A percentile compares a stretch with the other conserved stretches of the same genome.
Conservation (phyloP, 1,284 basidiomycete species). For the Agroathelia rolfsii region DNA sequence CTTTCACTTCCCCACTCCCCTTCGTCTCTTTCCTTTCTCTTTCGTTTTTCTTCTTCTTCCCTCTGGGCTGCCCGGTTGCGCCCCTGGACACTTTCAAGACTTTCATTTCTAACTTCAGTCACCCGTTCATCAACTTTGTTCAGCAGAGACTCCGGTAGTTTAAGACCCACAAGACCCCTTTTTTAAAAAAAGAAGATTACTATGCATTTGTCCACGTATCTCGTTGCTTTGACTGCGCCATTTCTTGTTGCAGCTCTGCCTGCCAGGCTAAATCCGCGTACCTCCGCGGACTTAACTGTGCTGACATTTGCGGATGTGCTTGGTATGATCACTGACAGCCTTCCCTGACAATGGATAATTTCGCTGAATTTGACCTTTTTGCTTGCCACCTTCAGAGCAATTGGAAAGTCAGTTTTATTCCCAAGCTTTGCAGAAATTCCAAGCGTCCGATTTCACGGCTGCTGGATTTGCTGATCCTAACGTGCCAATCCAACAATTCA, state of each 20-base stretch:
- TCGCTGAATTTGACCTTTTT: slow-evolving; percentile 62
- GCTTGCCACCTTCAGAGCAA: no score
- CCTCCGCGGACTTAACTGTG: slow-evolving; percentile 47
- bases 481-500: slow-evolving; percentile 53
- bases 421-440: slow-evolving; percentile 59
- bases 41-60: slow-evolving; percentile 24
- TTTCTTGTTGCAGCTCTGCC: slow-evolving; percentile 44
- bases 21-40: slow-evolving; percentile 6
- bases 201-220: slow-evolving; percentile 25
- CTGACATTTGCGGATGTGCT: slow-evolving; percentile 12
- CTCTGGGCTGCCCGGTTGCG: slow-evolving; percentile 61
- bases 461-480: slow-evolving; percentile 59
- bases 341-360: slow-evolving; percentile 5
- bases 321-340: slow-evolving; percentile 1
- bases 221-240: slow-evolving; percentile 37
- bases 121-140: slow-evolving; percentile 27
- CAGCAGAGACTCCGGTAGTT: slow-evolving; percentile 19
- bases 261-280: slow-evolving; percentile 28
- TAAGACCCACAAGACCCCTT: slow-evolving; percentile 31
- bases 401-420: slow-evolving; percentile 65
- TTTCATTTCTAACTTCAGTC: slow-evolving; percentile 27
- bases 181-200: slow-evolving; percentile 38
- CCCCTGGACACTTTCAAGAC: slow-evolving; percentile 44
- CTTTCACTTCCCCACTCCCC: no score
- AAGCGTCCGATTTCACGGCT: slow-evolving; percentile 48